These are phyloP conservation scores for Trypanosoma congolense DNA, from an alignment of 208 protist genomes.

Conservation along the genomic window DNA sequence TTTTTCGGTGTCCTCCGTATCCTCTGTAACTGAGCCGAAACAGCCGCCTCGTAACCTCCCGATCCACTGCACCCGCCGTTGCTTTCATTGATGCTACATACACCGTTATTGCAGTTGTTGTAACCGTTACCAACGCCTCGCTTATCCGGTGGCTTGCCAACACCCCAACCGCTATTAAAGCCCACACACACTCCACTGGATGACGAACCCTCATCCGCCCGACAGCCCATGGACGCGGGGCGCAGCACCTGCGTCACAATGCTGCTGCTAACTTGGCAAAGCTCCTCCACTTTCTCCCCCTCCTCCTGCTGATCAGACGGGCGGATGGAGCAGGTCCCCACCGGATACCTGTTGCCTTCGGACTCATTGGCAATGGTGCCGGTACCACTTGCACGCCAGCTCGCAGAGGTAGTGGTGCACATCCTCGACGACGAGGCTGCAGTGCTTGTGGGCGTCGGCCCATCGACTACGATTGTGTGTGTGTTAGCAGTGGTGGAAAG, in stretches of 20 bases:
- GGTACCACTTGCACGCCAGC: too few relatives aligned
- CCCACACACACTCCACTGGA: not conserved
- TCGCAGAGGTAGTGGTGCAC: not conserved
- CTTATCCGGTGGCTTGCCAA: not conserved
- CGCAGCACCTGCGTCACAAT: slow-evolving; percentile 43
- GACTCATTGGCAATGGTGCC: not conserved
- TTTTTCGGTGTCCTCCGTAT: slow-evolving; percentile 77
- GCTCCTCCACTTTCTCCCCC: not conserved
- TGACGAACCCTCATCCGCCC: not conserved
- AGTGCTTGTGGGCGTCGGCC: not conserved
- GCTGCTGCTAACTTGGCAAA: slow-evolving; percentile 13
- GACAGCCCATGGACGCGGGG: not conserved
- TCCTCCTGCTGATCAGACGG: not conserved
- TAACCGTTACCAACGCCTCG: not conserved
- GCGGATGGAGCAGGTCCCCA: not conserved
- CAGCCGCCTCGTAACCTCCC: slow-evolving; percentile 36
- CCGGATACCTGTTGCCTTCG: not conserved
- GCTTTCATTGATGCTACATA: not conserved
- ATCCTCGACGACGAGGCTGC: not conserved
- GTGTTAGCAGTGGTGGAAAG: not conserved
- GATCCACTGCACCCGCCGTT: slow-evolving; percentile 7
- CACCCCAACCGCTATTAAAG: not conserved
- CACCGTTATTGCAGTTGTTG: not conserved
- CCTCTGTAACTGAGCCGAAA: slow-evolving; percentile 41
- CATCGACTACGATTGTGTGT: not conserved